Conservation (phyloP, 164 flowering plant genomes). For the Kingdonia uniflora region DNA sequence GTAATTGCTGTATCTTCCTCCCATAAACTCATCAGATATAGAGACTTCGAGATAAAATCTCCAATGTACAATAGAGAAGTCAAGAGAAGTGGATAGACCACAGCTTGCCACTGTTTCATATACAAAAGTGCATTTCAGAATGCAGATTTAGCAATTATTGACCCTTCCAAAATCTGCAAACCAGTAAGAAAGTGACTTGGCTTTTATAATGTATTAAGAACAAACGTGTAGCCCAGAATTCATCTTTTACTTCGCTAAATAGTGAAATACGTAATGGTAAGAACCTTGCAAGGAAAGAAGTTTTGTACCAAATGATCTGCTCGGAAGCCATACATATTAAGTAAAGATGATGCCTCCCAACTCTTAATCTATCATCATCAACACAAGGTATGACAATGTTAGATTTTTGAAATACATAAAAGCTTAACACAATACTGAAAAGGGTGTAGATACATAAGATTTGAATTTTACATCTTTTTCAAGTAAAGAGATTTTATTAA, state of each 20-base stretch:
- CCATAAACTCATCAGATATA: conserved; percentile 32
- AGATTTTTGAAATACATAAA: background rate
- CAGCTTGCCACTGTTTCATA: conserved; percentile 91
- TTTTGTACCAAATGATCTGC: conserved; percentile 56
- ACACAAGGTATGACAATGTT: background rate
- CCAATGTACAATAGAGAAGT: conserved; percentile 82
- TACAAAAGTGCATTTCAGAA: conserved; percentile 49
- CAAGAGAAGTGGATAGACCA: conserved; percentile 60
- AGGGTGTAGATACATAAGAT: background rate
- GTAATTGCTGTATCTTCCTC: conserved; percentile 11
- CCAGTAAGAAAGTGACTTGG: conserved; percentile 20
- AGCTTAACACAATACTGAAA: background rate
- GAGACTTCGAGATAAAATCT: conserved; percentile 37
- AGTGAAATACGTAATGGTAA: background rate
- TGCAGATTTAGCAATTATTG: conserved; percentile 27
- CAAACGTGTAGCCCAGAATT: conserved; percentile 6
- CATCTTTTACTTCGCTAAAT: background rate
- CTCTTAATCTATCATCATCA: conserved; percentile 26
- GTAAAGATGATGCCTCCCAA: conserved; percentile 25
- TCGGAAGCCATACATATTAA: conserved; percentile 59
- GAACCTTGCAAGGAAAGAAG: background rate
- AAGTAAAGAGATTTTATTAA: background rate
- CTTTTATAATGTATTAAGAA: conserved; percentile 10
- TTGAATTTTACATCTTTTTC: background rate
- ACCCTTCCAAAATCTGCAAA: conserved; percentile 38